Evolutionary conservation across 441 rosid genomes (phyloP), one percentile per base, ranked within the genome.

Genomic region (Rhodomyrtus psidioides): DNA sequence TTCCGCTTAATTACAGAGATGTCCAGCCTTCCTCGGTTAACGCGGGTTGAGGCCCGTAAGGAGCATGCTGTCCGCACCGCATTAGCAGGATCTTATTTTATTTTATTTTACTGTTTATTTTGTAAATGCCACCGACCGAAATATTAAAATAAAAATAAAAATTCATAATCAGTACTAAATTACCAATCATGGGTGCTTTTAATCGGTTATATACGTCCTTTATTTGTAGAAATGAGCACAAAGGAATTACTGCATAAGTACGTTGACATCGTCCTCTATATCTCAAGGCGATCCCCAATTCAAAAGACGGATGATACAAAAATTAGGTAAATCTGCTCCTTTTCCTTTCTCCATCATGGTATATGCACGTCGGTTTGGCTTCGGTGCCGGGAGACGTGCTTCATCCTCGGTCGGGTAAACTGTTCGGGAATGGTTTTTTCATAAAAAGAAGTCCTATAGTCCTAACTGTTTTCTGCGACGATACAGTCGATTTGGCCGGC

Each of bases 1-100:
- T 83, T 83, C 51, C 0, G 0, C 0, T 7, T 85, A 60, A 92
- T 90, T 93, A 91, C 93, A 94, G 44, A 54, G 4, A 0, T 0
- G 23, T 54, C 88, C 89, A 91, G 88, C 86, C 85, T 54, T 55
- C 23, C 23, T 19, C 21, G 62, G 54, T 14, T 14, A 15, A 14
- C 54, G 17, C 54, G 54, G 16, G 54, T 14, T 14, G 54, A 53
- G 54, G 16, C 54, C 4, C 54, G 54, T 14, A 5, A 53, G 54
- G 1, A 14, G 17, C 16, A 4, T 53, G 54, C 54, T 5, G 54
- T 14, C 54, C 17, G 19, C 54, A 53, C 17, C 17, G 54, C 54
- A 53, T 53, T 13, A 53, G 23, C 56, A 54, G 56, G 56, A 7
- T 54, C 4, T 34, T n/a, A n/a, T n/a, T 34, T 34, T 34, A 34